These are phyloP conservation scores for Diaporthe citri DNA, from an alignment of 2,329 filamentous ascomycete genomes.

Conservation along the genomic window DNA sequence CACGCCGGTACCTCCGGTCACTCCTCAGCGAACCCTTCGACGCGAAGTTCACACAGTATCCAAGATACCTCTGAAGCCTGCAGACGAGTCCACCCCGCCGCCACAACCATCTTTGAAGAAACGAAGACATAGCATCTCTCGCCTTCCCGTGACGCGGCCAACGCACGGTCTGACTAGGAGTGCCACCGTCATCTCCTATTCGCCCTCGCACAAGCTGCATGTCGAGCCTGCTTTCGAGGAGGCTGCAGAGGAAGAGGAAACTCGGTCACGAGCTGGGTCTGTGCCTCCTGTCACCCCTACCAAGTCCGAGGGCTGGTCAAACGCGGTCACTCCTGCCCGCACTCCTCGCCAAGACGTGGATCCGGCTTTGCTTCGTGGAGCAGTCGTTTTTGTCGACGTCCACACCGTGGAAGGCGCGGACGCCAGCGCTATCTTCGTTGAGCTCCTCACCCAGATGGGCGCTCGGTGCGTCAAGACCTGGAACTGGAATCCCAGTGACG, in stretches of 20 bases:
- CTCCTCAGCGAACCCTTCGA: slow-evolving; percentile 66
- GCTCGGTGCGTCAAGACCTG: slow-evolving; percentile 82
- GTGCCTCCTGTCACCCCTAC: slow-evolving; percentile 57
- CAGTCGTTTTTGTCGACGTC: slow-evolving; percentile 86
- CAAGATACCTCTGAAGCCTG: slow-evolving; percentile 80
- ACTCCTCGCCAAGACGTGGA: slow-evolving; percentile 68
- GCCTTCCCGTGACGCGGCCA: slow-evolving; percentile 59
- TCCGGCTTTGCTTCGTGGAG: slow-evolving; percentile 72
- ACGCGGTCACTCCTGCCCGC: slow-evolving; percentile 60
- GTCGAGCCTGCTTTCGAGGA: slow-evolving; percentile 47
- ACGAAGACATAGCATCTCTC: slow-evolving; percentile 64
- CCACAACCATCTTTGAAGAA: slow-evolving; percentile 57
- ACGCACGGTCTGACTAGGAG: slow-evolving; percentile 57
- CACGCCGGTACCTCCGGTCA: slow-evolving; percentile 58
- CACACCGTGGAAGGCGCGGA: slow-evolving; percentile 85
- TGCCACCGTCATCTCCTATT: slow-evolving; percentile 67
- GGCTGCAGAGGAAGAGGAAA: slow-evolving; percentile 41
- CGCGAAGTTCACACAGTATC: slow-evolving; percentile 78
- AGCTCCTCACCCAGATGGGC: slow-evolving; percentile 84
- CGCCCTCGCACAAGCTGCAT: slow-evolving; percentile 59
- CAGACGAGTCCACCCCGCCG: slow-evolving; percentile 67
- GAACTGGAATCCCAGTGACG: slow-evolving; percentile 74
- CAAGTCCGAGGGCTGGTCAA: slow-evolving; percentile 67
- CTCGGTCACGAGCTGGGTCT: slow-evolving; percentile 42
- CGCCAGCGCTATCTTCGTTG: slow-evolving; percentile 83